Percentiles rank a stretch among this genome's conserved stretches.
Evolutionary conservation across 805 yeast species (phyloP).

Genomic region (Pichia occidentalis): DNA sequence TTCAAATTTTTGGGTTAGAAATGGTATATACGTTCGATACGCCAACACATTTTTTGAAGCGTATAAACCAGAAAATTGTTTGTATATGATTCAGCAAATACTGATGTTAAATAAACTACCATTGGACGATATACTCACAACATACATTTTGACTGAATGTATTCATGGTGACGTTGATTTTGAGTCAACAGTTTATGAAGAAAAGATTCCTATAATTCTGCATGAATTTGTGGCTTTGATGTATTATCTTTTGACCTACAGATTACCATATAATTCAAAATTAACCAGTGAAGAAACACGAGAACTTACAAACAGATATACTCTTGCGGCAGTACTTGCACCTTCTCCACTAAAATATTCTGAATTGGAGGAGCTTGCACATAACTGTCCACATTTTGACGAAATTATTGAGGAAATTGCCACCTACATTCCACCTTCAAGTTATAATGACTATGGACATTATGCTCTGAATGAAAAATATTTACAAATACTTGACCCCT

Average conservation of each 20-base stretch:
- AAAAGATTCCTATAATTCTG: constrained; percentile 38
- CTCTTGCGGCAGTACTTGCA: constrained; percentile 46
- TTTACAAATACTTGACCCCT: constrained; percentile 50
- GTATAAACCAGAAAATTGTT: constrained; percentile 33
- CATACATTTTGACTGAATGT: constrained; percentile 47
- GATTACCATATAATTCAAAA: constrained; percentile 23
- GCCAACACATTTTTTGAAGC: constrained; percentile 20
- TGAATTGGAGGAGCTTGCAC: constrained; percentile 31
- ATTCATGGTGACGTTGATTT: constrained; percentile 16
- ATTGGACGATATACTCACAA: constrained; percentile 37
- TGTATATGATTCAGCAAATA: constrained; percentile 41
- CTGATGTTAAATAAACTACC: constrained; percentile 30
- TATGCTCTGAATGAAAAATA: constrained; percentile 48
- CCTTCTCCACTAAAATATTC: constrained; percentile 51
- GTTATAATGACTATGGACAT: constrained; percentile 60
- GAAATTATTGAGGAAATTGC: constrained; percentile 50
- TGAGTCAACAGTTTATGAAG: constrained; percentile 39
- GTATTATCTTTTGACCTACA: constrained; percentile 36
- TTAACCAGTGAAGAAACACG: constrained; percentile 14
- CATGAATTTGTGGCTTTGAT: constrained; percentile 38
- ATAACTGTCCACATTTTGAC: constrained; percentile 38
- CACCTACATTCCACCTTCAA: constrained; percentile 56
- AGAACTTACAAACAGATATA: constrained; percentile 28
- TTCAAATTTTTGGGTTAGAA: constrained; percentile 68
- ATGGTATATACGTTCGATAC: constrained; percentile 41